These are phyloP conservation scores for Lentinus brumalis DNA, from an alignment of 768 basidiomycete species.

Conservation along the genomic window DNA sequence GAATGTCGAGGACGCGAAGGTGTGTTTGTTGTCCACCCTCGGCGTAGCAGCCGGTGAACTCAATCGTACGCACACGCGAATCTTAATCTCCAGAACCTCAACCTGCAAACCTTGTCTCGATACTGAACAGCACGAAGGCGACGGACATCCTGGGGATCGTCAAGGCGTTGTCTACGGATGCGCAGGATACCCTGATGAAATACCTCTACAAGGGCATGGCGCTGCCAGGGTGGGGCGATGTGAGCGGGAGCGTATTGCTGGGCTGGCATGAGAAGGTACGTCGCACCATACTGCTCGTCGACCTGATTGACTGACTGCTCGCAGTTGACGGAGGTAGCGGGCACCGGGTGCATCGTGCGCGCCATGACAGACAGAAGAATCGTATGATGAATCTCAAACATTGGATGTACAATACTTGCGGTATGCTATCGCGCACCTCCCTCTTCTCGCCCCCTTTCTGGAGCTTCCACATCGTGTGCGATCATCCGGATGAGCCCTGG, in stretches of 20 bases:
- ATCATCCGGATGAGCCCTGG: too few relatives aligned
- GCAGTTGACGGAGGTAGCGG: constrained; percentile 91
- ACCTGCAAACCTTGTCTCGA: constrained; percentile 81
- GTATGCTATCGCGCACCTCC: background rate
- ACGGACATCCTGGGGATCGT: constrained; percentile 81
- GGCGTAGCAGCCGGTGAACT: background rate
- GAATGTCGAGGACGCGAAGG: constrained; percentile 89
- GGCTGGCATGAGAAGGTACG: constrained; percentile 97
- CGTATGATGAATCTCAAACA: constrained; percentile 40
- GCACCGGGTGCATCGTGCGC: constrained; percentile 93
- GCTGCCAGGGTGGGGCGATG: constrained; percentile 57
- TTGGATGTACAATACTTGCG: constrained; percentile 16
- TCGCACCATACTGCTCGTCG: background rate
- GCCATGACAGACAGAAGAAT: constrained; percentile 70
- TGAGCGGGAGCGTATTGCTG: constrained; percentile 67
- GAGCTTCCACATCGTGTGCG: too few relatives aligned
- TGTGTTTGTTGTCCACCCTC: constrained; percentile 35
- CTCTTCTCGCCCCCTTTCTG: constrained; percentile 7
- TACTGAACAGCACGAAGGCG: constrained; percentile 92
- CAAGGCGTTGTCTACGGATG: constrained; percentile 68
- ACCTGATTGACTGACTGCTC: background rate
- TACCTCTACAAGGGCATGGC: constrained; percentile 98
- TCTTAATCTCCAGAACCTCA: constrained; percentile 57
- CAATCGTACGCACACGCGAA: too few relatives aligned
- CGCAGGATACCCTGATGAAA: constrained; percentile 94